Conservation (phyloP, 768 basidiomycete genomes). For the Lactifluus volemus region DNA sequence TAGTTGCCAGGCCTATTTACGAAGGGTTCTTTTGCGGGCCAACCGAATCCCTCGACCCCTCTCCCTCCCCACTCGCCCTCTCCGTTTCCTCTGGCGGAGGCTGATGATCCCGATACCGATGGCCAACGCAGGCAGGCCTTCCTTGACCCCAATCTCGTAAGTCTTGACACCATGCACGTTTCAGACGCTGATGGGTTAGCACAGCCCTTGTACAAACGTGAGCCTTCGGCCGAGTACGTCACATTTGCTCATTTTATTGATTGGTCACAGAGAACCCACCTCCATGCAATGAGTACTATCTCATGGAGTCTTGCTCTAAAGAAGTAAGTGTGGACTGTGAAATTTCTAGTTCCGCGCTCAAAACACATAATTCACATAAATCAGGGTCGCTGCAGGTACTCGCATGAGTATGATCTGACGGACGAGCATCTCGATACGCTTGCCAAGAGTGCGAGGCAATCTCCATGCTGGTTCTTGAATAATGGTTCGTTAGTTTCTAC, state of each 20-base stretch:
- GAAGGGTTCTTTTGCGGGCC: slow-evolving; percentile 23
- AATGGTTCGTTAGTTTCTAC: slow-evolving; percentile 40
- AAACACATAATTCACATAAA: neutral
- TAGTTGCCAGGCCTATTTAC: slow-evolving; percentile 43
- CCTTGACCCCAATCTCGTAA: slow-evolving; percentile 32
- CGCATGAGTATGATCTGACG: slow-evolving; percentile 68
- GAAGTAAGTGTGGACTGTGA: slow-evolving; percentile 31
- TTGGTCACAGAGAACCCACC: slow-evolving; percentile 58
- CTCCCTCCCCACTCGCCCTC: neutral
- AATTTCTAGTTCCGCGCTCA: neutral
- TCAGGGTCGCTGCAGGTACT: slow-evolving; percentile 61
- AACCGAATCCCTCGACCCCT: neutral
- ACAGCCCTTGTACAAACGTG: slow-evolving; percentile 15
- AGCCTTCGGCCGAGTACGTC: neutral
- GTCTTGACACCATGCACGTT: neutral
- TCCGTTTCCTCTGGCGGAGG: slow-evolving; percentile 1
- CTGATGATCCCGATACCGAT: neutral
- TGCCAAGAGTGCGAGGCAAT: slow-evolving; percentile 72
- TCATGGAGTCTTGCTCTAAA: slow-evolving; percentile 72
- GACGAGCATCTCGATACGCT: slow-evolving; percentile 64
- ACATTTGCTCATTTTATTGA: slow-evolving; percentile 6
- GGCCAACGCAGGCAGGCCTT: neutral
- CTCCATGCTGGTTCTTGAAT: slow-evolving; percentile 79
- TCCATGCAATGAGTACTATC: slow-evolving; percentile 78
- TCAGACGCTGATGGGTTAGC: neutral